Evolutionary conservation across 2,329 filamentous ascomycete genomes (phyloP), one percentile per base, ranked within the genome.

Genomic region (Xylaria arbuscula): DNA sequence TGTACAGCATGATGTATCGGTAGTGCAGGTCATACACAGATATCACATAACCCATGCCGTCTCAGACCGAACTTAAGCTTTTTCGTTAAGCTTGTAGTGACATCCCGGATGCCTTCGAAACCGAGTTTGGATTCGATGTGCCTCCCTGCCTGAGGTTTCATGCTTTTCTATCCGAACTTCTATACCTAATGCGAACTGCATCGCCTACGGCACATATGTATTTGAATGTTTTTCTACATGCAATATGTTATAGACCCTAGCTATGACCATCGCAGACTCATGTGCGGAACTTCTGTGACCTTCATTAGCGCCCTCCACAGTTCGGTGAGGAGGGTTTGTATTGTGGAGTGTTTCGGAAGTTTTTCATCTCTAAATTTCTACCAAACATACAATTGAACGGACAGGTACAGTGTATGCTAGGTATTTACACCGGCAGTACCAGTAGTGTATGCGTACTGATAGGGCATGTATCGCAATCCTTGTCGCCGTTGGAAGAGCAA

Each of bases 341-440:
- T 56, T 56, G 54, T 56, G 36, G 36, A 42, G 36, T 56, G 54
- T 32, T 48, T 60, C 58, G 58, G 58, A 42, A 22, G 34, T 40
- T 53, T 60, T 61, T 51, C 53, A 53, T 61, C 58, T 10, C n/a
- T 22, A 32, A 17, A 28, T 42, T 15, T 24, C 11, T 42, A 42
- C 40, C 40, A 42, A 42, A 42, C 6, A 42, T 17, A 42, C 40
- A 17, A 61, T 53, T 36, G 38, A 19, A 54, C n/a, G 50, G 50
- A 32, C 50, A 2, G 2, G 36, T 28, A 15, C 40, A 17, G 6
- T 17, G 11, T 13, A 42, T 17, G 40, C 15, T 11, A 42, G 40
- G 13, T 17, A 42, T 42, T 17, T 42, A 42, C 40, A 42, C 13
- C 17, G 28, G 17, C 40, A 42, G 15, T 42, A 42, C 5, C 40